Evolutionary conservation across 768 basidiomycete species (phyloP).

Genomic region (Epithele typhae): DNA sequence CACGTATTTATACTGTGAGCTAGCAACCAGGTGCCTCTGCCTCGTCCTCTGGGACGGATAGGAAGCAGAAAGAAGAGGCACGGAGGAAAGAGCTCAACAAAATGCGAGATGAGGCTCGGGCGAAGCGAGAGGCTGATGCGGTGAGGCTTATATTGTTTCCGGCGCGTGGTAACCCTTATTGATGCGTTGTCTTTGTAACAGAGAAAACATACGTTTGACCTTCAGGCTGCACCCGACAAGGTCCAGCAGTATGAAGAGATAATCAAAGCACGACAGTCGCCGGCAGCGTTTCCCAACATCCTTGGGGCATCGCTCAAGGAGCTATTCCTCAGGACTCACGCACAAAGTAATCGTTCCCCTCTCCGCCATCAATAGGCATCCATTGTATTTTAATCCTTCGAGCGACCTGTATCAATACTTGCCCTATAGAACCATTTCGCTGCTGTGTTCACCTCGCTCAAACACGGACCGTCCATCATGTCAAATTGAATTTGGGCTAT

Average conservation of each 20-base stretch:
- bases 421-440: too few relatives aligned
- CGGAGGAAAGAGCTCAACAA: slow-evolving; percentile 60
- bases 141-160: slow-evolving; percentile 31
- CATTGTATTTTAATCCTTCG: not conserved
- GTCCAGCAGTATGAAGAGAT: slow-evolving; percentile 60
- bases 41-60: slow-evolving; percentile 29
- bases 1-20: too few relatives aligned
- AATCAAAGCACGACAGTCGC: slow-evolving; percentile 43
- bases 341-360: too few relatives aligned
- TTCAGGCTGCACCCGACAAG: slow-evolving; percentile 27
- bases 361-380: not conserved
- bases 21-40: slow-evolving; percentile 22
- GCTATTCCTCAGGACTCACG: too few relatives aligned
- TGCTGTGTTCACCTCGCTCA: too few relatives aligned
- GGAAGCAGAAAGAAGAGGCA: slow-evolving; percentile 68
- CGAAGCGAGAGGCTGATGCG: slow-evolving; percentile 49
- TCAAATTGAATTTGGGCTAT: too few relatives aligned
- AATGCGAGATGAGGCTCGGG: slow-evolving; percentile 66
- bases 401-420: too few relatives aligned
- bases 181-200: slow-evolving; percentile 3
- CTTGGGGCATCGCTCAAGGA: slow-evolving; percentile 25
- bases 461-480: too few relatives aligned
- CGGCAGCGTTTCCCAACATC: slow-evolving; percentile 46
- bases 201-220: slow-evolving; percentile 21
- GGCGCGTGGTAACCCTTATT: slow-evolving; percentile 31